These are phyloP conservation scores for Cymbopogon citratus DNA, from an alignment of 176 grass and related monocot genomes.

Conservation along the genomic window DNA sequence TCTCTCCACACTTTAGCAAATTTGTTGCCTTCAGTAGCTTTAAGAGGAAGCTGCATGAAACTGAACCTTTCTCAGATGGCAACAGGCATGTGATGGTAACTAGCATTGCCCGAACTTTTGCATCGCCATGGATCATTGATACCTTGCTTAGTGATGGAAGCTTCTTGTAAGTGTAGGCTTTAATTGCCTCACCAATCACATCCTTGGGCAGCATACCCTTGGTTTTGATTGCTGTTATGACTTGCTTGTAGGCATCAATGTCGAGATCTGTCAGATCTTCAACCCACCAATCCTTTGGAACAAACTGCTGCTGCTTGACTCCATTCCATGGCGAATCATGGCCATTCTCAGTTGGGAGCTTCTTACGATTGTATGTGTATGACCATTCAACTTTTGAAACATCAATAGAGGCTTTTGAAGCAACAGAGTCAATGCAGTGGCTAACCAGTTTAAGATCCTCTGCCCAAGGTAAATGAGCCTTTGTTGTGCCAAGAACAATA, in stretches of 20 bases:
- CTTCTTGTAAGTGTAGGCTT: conserved; percentile 85
- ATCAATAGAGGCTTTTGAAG: conserved; percentile 71
- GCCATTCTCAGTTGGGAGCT: conserved; percentile 64
- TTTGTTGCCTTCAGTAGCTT: conserved; percentile 84
- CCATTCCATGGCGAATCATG: conserved; percentile 63
- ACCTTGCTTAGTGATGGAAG: conserved; percentile 70
- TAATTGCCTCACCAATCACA: conserved; percentile 85
- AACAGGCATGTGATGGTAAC: conserved; percentile 83
- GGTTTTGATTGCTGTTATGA: conserved; percentile 67
- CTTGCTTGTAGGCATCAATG: conserved; percentile 69
- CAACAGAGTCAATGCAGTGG: conserved; percentile 91
- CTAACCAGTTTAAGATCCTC: conserved; percentile 88
- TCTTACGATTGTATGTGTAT: conserved; percentile 82
- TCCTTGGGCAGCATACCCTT: conserved; percentile 52
- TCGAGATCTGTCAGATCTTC: conserved; percentile 81
- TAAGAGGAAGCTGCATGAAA: conserved; percentile 89
- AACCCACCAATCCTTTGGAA: conserved; percentile 97
- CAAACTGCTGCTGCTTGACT: conserved; percentile 54
- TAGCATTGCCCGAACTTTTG: conserved; percentile 63
- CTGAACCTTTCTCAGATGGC: conserved; percentile 74
- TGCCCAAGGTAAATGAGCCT: conserved; percentile 75
- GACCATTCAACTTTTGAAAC: conserved; percentile 93
- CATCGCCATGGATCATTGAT: conserved; percentile 68
- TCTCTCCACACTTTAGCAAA: conserved; percentile 56
- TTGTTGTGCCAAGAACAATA: conserved; percentile 90